These are phyloP conservation scores for Beauveria pseudobassiana DNA, from an alignment of 2,329 filamentous ascomycete species.

Conservation along the genomic window DNA sequence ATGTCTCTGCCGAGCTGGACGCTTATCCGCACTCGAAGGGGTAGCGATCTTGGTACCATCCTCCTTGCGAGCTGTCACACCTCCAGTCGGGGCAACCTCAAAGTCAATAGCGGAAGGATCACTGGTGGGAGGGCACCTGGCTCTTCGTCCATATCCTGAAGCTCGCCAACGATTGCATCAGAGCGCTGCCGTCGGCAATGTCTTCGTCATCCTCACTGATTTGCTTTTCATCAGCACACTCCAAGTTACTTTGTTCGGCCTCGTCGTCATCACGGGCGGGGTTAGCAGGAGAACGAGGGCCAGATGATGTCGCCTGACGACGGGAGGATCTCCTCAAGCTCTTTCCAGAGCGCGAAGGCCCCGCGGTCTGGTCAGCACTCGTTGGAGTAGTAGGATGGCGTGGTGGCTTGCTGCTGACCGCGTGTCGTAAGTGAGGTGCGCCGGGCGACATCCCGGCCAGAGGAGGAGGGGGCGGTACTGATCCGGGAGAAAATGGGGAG, in stretches of 20 bases:
- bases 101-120: conserved; percentile 82
- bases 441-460: conserved; percentile 18
- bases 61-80: conserved; percentile 84
- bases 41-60: conserved; percentile 83
- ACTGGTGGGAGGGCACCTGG: conserved; percentile 28
- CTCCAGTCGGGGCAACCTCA: conserved; percentile 78
- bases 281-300: conserved; percentile 42
- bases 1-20: conserved; percentile 30
- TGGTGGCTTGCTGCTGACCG: conserved; percentile 28
- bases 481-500: conserved; percentile 29
- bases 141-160: conserved; percentile 74
- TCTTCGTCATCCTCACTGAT: conserved; percentile 68
- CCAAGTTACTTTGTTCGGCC: conserved; percentile 62
- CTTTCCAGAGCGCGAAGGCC: conserved; percentile 50
- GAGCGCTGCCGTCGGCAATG: conserved; percentile 55
- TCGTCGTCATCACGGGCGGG: conserved; percentile 53
- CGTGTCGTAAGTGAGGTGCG: conserved; percentile 35
- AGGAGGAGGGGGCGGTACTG: conserved; percentile 30
- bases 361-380: conserved; percentile 38
- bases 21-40: conserved; percentile 53
- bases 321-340: conserved; percentile 56
- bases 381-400: conserved; percentile 32
- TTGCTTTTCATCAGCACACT: conserved; percentile 89
- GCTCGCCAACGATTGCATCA: conserved; percentile 84
- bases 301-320: conserved; percentile 46